Evolutionary conservation across 257 asterid genomes (phyloP).

Genomic region (Salvia splendens): DNA sequence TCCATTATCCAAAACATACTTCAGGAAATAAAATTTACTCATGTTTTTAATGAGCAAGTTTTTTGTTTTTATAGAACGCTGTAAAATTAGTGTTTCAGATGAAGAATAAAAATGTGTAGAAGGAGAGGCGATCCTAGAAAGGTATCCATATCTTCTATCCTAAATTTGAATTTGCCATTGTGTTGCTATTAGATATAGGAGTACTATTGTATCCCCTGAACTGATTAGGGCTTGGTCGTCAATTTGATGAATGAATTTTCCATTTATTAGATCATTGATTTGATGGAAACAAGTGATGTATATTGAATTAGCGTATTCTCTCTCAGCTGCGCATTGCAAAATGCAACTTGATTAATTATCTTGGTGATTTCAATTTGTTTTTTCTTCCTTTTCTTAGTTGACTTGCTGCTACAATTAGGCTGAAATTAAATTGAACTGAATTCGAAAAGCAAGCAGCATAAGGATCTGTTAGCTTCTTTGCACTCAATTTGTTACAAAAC

Average conservation of each 20-base stretch:
- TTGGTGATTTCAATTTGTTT: neutral
- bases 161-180: no score
- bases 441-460: constrained; percentile 16
- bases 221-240: constrained; percentile 2
- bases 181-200: neutral
- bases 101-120: no score
- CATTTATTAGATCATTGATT: neutral
- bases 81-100: no score
- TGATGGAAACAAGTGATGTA: neutral
- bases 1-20: no score
- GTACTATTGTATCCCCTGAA: neutral
- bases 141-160: no score
- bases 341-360: neutral
- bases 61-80: no score
- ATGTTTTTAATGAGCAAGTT: no score
- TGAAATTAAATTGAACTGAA: constrained; percentile 16
- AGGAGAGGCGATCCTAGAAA: no score
- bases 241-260: neutral
- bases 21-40: no score
- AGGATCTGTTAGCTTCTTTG: constrained; percentile 28
- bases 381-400: neutral
- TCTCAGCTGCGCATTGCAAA: neutral
- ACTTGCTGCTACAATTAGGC: neutral
- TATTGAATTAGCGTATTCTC: neutral
- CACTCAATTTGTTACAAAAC: constrained; percentile 33